Conservation (phyloP, 805 yeast species). For the Monosporozyma servazzii region DNA sequence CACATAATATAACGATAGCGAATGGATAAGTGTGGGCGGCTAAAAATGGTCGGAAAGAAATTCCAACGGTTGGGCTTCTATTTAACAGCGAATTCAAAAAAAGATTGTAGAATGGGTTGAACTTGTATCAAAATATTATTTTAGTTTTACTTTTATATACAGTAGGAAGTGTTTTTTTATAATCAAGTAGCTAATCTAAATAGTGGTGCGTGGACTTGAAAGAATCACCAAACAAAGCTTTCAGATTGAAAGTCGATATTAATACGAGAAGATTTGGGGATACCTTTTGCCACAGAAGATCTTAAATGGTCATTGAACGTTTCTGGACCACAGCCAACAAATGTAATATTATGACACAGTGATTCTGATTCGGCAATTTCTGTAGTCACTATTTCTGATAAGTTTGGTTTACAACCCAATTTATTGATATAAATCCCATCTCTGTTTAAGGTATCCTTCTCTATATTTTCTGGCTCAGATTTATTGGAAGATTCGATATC, state of each 20-base stretch:
- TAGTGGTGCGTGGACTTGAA: no score
- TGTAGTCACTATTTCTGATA: constrained; percentile 32
- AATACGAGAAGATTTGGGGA: constrained; percentile 20
- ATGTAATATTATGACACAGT: constrained; percentile 37
- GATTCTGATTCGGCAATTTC: constrained; percentile 28
- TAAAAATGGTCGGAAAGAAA: no score
- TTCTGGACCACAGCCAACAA: constrained; percentile 58
- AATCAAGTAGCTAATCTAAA: no score
- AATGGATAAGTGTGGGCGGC: no score
- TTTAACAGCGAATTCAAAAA: no score
- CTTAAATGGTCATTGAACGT: constrained; percentile 49
- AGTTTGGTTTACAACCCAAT: constrained; percentile 39
- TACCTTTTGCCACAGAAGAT: constrained; percentile 35
- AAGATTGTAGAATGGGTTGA: no score
- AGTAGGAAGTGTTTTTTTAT: no score
- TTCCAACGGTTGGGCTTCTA: no score
- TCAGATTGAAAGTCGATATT: constrained; percentile 30
- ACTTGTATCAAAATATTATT: no score
- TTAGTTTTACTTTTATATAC: no score
- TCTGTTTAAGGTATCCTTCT: background rate
- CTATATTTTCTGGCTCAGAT: background rate
- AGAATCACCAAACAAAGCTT: constrained; percentile 26
- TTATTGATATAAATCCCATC: constrained; percentile 8
- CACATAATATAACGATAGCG: no score
- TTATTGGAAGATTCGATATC: background rate